Evolutionary conservation across 306 rosid species (phyloP).

Genomic region (Hippophae gyantsensis): DNA sequence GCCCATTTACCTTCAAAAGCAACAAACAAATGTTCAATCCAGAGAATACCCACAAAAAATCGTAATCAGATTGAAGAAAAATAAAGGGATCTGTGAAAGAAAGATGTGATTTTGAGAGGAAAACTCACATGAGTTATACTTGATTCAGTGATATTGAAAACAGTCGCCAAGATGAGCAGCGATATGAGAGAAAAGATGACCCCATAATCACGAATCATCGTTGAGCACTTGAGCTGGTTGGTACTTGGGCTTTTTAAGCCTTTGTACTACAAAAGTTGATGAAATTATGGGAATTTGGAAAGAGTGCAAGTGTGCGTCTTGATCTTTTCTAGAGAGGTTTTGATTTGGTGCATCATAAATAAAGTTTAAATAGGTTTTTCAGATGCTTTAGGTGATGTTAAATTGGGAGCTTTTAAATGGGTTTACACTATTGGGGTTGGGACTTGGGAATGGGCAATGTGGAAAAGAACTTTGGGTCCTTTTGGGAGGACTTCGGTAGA

Average conservation of each 20-base stretch:
- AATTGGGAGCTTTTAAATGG: conserved; percentile 10
- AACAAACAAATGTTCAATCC: conserved; percentile 23
- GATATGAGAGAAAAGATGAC: conserved; percentile 53
- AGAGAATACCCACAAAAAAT: conserved; percentile 22
- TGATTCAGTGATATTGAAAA: conserved; percentile 28
- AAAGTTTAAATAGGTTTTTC: conserved; percentile 3
- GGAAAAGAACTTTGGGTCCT: conserved; percentile 1
- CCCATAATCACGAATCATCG: conserved; percentile 46
- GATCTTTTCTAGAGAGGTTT: conserved; percentile 16
- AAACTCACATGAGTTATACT: conserved; percentile 49
- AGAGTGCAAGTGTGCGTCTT: conserved; percentile 16
- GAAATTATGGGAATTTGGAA: conserved; percentile 19
- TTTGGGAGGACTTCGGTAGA: neutral
- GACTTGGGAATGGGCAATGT: neutral
- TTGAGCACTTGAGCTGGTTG: conserved; percentile 19
- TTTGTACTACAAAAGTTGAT: conserved; percentile 14
- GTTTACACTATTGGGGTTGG: neutral
- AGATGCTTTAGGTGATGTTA: conserved; percentile 3
- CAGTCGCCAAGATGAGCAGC: conserved; percentile 36
- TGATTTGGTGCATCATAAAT: conserved; percentile 29
- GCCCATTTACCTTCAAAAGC: conserved; percentile 56
- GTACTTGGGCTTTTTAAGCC: conserved; percentile 5
- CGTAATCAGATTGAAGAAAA: neutral
- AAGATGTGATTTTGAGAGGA: conserved; percentile 9
- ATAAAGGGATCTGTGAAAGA: conserved; percentile 20